Evolutionary conservation across 1,139 yeast species (phyloP), one percentile per base, ranked within the genome.

Genomic region (Blastobotrys serpentis): DNA sequence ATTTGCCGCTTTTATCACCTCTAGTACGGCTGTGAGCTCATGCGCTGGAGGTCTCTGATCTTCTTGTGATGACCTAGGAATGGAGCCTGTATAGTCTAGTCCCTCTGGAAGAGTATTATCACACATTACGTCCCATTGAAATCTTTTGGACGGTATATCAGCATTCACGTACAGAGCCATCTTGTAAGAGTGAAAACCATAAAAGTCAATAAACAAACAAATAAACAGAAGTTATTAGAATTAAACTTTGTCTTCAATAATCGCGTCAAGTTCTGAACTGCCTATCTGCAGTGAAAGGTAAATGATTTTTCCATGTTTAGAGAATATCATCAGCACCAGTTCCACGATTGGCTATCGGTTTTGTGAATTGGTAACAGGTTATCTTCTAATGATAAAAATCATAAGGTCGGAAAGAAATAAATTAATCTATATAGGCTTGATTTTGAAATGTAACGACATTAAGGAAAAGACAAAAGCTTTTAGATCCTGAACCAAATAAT

Each of bases 381-480:
- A n/a, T n/a, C n/a, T n/a, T n/a, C n/a, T n/a, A 23, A 23, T 6
- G 10, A 23, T 6, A 11, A 30, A 30, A n/a, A 5, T 11, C 8
- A 5, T 13, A 32, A 32, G 18, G n/a, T 14, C 16, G 26, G 10
- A 38, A 3, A 4, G 10, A 8, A 33, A 17, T 13, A 18, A 18
- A 23, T 25, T 25, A 16, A 30, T 26, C 52, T 46, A 54, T 26
- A 54, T 53, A 36, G 57, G 57, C 43, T 54, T 54, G 42, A 53
- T 52, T 44, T 74, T 74, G 60, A 72, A 75, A 55, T 75, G 76
- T 39, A 74, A 57, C 0, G 72, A 66, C 17, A 73, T 72, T 21
- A 75, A 55, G 1, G 77, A 72, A 50, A 73, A 73, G 1, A 74
- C 60, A 17, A 74, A 51, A 2, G 76, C 76, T 52, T 73, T 74